Evolutionary conservation across 2,329 filamentous ascomycete genomes (phyloP), one percentile per base, ranked within the genome.

Genomic region (Dichotomopilus funicola): DNA sequence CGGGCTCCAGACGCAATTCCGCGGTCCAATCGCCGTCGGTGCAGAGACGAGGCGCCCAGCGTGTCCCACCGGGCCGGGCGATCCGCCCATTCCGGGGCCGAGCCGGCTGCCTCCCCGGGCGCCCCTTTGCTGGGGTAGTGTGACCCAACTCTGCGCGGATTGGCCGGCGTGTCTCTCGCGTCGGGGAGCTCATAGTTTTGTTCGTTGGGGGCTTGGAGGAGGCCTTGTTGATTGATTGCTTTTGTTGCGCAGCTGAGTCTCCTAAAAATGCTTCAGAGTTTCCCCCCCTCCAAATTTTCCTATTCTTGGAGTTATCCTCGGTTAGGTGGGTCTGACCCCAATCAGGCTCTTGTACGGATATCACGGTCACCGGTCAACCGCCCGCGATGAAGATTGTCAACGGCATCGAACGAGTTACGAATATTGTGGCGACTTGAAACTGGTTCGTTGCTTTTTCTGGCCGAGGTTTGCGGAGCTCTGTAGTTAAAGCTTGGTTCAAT

Each of bases 51-150:
- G 37, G 27, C 50, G 27, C 34, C 27, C 27, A 40, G 45, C 19
- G 34, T 46, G 57, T 54, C 49, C 54, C 54, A 54, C 57, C 54
- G 59, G 55, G 54, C 55, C 55, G 52, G 56, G 13, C 53, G 53
- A 61, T 61, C 61, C 59, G 61, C 37, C 55, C 57, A 59, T 51
- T 59, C 61, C 61, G 57, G 54, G 36, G 41, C 48, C 55, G 49
- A 47, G 43, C 49, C 57, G 55, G 52, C 27, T 43, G 45, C 49
- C 54, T 55, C 55, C 60, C 41, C 55, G 44, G 43, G 41, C 46
- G 35, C 43, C 41, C 37, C 33, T 36, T 19, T 42, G 27, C 40
- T 41, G 46, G 49, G 45, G 40, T 9, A 10, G 49, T 13, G 51
- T 19, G 49, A 42, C 48, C 54, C 38, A 45, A 33, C 49, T 48